Percentiles rank a stretch among this genome's conserved stretches.
Conservation (phyloP, 371 early-diverging fungal species). For the Lichtheimia hyalospora region DNA sequence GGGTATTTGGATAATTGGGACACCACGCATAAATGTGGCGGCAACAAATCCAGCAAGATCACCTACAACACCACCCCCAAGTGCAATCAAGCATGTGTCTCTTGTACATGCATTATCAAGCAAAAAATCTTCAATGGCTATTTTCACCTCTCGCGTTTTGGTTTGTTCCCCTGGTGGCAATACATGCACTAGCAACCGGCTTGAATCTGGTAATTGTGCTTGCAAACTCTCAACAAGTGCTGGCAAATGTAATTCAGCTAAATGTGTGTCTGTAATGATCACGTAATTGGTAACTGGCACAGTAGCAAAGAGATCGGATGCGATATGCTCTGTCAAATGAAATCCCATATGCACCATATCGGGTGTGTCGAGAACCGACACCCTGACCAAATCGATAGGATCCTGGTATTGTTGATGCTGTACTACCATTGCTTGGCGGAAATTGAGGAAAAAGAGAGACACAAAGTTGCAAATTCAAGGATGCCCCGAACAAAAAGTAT, state of each 20-base stretch:
- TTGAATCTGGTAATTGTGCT: conserved; percentile 16
- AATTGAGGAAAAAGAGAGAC: neutral
- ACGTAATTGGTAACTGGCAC: conserved; percentile 75
- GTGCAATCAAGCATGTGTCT: conserved; percentile 86
- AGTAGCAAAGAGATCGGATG: conserved; percentile 59
- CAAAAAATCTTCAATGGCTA: conserved; percentile 85
- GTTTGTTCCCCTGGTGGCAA: conserved; percentile 85
- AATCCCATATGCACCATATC: conserved; percentile 64
- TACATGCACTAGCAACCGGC: conserved; percentile 65
- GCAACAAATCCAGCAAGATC: conserved; percentile 94
- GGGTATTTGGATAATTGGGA: conserved; percentile 88
- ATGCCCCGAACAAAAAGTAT: too few relatives aligned
- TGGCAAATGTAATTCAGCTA: conserved; percentile 64
- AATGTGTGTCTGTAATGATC: conserved; percentile 81
- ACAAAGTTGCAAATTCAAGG: neutral
- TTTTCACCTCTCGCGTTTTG: conserved; percentile 83
- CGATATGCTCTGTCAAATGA: conserved; percentile 67
- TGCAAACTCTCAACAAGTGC: conserved; percentile 3
- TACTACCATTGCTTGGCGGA: neutral
- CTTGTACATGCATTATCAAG: conserved; percentile 79
- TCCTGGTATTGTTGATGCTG: neutral
- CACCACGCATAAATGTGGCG: conserved; percentile 95
- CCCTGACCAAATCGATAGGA: conserved; percentile 11
- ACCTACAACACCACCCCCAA: conserved; percentile 96
- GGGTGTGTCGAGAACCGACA: conserved; percentile 19